Evolutionary conservation across 2,329 filamentous ascomycete genomes (phyloP).

Genomic region (Sclerotinia borealis): DNA sequence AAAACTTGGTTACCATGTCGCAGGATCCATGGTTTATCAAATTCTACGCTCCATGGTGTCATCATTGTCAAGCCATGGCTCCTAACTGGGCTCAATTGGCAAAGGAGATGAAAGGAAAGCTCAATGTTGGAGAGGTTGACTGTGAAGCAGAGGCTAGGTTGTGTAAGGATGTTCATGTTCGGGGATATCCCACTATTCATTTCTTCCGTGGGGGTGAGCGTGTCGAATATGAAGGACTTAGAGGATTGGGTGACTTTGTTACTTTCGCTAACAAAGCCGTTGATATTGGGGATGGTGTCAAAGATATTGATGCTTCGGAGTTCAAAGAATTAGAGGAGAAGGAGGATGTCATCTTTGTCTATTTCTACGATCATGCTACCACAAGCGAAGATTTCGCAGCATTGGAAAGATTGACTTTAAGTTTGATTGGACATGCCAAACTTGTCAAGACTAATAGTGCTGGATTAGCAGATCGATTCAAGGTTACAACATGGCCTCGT

Average conservation of each 20-base stretch:
- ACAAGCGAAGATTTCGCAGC: slow-evolving; percentile 87
- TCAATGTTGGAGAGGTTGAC: slow-evolving; percentile 95
- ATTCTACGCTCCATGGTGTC: slow-evolving; percentile 97
- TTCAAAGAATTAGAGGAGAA: slow-evolving; percentile 84
- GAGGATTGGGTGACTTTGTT: slow-evolving; percentile 85
- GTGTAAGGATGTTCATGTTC: slow-evolving; percentile 84
- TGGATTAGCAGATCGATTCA: slow-evolving; percentile 72
- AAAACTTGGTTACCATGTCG: slow-evolving; percentile 76
- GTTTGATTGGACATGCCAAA: slow-evolving; percentile 83
- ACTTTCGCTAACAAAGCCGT: slow-evolving; percentile 82
- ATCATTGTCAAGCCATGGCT: slow-evolving; percentile 88
- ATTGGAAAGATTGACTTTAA: slow-evolving; percentile 78
- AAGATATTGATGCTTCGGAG: slow-evolving; percentile 68
- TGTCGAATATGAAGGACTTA: slow-evolving; percentile 86
- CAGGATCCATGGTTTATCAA: slow-evolving; percentile 97
- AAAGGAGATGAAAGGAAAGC: slow-evolving; percentile 80
- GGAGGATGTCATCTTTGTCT: slow-evolving; percentile 93
- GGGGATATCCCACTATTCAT: slow-evolving; percentile 79
- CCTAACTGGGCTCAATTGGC: slow-evolving; percentile 86
- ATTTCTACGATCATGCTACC: slow-evolving; percentile 96
- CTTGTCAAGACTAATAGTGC: slow-evolving; percentile 85
- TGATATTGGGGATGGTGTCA: slow-evolving; percentile 68
- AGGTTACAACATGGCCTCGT: slow-evolving; percentile 95
- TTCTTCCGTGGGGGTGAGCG: slow-evolving; percentile 91
- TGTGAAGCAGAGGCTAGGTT: slow-evolving; percentile 79